These are phyloP conservation scores for Halophytophthora batemanensis DNA, from an alignment of 352 stramenopile species.

Conservation along the genomic window DNA sequence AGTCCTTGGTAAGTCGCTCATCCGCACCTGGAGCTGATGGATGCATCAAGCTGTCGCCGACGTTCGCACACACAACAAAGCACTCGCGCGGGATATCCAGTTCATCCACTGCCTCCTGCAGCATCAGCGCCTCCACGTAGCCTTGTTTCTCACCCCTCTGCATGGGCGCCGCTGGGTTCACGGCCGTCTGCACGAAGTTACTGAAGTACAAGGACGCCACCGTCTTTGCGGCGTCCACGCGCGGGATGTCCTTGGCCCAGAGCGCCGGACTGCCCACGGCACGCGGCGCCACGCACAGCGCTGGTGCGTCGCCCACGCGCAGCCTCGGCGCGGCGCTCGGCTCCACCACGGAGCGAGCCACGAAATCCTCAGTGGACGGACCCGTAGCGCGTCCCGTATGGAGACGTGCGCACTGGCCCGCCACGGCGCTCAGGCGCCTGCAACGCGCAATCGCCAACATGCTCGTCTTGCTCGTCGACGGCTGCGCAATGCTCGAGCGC, in stretches of 20 bases:
- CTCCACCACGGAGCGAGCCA: constrained; percentile 24
- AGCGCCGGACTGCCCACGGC: constrained; percentile 61
- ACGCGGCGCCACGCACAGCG: constrained; percentile 24
- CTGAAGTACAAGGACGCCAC: constrained; percentile 34
- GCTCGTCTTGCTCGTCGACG: too few relatives aligned
- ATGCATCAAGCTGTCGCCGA: constrained; percentile 52
- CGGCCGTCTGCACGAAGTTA: constrained; percentile 61
- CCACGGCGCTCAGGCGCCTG: not conserved
- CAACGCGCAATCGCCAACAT: not conserved
- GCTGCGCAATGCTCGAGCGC: too few relatives aligned
- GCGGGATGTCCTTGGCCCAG: constrained; percentile 71
- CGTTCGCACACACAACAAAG: constrained; percentile 53
- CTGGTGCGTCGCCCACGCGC: constrained; percentile 28
- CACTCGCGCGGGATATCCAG: constrained; percentile 56
- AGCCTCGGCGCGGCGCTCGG: constrained; percentile 18
- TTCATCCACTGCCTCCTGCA: constrained; percentile 65
- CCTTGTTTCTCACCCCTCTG: constrained; percentile 43
- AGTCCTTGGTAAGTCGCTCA: constrained; percentile 33
- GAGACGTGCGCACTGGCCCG: constrained; percentile 24
- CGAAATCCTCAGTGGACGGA: constrained; percentile 39
- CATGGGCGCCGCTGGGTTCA: constrained; percentile 41
- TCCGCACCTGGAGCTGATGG: constrained; percentile 25
- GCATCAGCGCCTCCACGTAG: constrained; percentile 64
- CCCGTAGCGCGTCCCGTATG: constrained; percentile 48
- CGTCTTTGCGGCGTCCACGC: constrained; percentile 52